phyloP scores from a whole-genome alignment of 129 eudicot genomes.

The Rutidosis leptorrhynchoides region DNA sequence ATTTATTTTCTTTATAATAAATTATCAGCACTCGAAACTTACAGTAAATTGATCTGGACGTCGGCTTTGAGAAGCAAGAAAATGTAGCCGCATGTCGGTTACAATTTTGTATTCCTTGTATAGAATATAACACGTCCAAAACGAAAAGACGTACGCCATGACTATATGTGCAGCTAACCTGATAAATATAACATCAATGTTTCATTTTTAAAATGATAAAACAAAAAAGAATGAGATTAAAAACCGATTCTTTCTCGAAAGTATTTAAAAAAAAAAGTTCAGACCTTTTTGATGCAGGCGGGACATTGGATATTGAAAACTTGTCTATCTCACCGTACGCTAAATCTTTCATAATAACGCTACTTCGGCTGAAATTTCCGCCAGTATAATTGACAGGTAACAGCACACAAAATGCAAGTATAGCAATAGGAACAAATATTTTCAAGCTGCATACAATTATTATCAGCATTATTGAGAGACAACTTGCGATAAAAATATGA shows the following conservation, averaged over 20 bases:
- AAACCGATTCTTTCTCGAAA: background rate
- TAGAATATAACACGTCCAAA: slow-evolving; percentile 74
- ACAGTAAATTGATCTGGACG: slow-evolving; percentile 86
- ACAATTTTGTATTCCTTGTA: slow-evolving; percentile 66
- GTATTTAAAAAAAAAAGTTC: background rate
- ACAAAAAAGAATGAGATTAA: background rate
- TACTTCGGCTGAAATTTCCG: slow-evolving; percentile 32
- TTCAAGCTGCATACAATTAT: slow-evolving; percentile 95
- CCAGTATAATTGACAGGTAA: slow-evolving; percentile 91
- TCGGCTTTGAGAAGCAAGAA: slow-evolving; percentile 65
- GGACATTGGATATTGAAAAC: slow-evolving; percentile 90
- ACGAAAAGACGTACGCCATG: slow-evolving; percentile 73
- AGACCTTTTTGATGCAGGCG: slow-evolving; percentile 73
- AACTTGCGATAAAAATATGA: background rate
- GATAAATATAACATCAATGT: slow-evolving; percentile 23
- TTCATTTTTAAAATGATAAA: slow-evolving; percentile 7
- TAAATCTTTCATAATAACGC: slow-evolving; percentile 38
- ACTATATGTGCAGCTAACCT: slow-evolving; percentile 71
- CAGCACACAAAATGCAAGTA: slow-evolving; percentile 74
- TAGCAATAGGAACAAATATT: slow-evolving; percentile 80
- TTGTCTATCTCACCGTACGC: slow-evolving; percentile 80
- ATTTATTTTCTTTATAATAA: no score
- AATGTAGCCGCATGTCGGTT: slow-evolving; percentile 59
- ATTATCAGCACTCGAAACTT: slow-evolving; percentile 31
- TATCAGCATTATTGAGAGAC: no score